Evolutionary conservation across 768 basidiomycete genomes (phyloP).

Genomic region (Dioszegia crocea): DNA sequence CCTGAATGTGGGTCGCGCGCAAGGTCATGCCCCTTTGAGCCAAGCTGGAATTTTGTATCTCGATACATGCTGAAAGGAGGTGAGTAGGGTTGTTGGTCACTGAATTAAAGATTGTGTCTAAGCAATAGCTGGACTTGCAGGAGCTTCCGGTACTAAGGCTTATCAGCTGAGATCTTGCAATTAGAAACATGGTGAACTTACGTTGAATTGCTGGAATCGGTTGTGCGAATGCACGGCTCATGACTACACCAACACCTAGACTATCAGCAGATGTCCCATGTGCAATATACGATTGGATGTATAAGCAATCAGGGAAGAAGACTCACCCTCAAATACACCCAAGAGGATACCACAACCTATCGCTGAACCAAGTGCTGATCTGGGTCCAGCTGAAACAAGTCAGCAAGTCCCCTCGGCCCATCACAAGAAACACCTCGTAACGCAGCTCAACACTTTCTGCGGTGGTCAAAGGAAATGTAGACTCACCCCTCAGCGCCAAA

Average conservation of each 20-base stretch:
- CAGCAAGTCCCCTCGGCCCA: no score
- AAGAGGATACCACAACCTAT: constrained; percentile 93
- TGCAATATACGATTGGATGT: not conserved
- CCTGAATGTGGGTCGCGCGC: no score
- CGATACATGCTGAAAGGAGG: constrained; percentile 2
- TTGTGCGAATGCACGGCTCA: constrained; percentile 70
- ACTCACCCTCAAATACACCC: constrained; percentile 55
- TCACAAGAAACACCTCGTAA: no score
- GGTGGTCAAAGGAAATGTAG: no score
- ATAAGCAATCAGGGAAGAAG: not conserved
- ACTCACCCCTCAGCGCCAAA: constrained; percentile 85
- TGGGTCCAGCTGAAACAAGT: constrained; percentile 71
- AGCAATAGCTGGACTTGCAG: constrained; percentile 4
- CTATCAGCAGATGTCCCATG: constrained; percentile 55
- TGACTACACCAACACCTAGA: constrained; percentile 84
- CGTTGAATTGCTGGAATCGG: constrained; percentile 48
- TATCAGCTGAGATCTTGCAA: not conserved
- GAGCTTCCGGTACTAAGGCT: constrained; percentile 25
- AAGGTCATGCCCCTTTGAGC: no score
- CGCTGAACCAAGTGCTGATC: constrained; percentile 83
- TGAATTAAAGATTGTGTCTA: not conserved
- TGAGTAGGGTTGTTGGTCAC: no score
- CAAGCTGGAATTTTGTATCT: no score
- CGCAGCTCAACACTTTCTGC: no score
- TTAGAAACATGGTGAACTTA: constrained; percentile 16